Evolutionary conservation across 148 eudicot genomes (phyloP), one percentile per base, ranked within the genome.

Genomic region (Camellia granthamiana): DNA sequence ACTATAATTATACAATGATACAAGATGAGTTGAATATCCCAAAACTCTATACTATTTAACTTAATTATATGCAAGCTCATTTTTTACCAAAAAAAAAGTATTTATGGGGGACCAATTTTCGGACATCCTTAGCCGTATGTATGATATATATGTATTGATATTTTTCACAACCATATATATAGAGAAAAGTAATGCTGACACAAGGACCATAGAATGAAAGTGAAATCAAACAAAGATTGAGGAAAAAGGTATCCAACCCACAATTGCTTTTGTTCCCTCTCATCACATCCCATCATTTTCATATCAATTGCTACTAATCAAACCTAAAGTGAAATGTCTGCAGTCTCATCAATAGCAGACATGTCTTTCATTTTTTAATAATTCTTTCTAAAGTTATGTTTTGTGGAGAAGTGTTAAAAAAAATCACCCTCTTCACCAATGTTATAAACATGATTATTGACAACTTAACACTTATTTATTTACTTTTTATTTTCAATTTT

Each of bases 281-380:
- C 52, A 4, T 49, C 46, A 49, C 72, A 23, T 75, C 83, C 83
- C 83, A 81, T 81, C 83, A 81, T 81, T 77, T 76, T 81, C 80
- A 60, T 67, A 81, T 70, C 80, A 81, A 81, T 76, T 70, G 49
- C 70, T 61, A 18, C 80, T 49, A 77, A 60, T 76, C 65, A 81
- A 59, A 59, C 71, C 69, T 46, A 77, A 60, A 61, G 69, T 15
- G 15, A 58, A 55, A 74, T 74, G 6, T 1, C 38, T 6, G 76
- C 51, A 15, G 23, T n/a, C 64, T 43, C 77, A 74, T 43, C 61
- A 52, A 9, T 38, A 73, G 15, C 46, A 73, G 55, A 13, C 43
- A 21, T 1, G 10, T n/a, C 38, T 7, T 5, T 3, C 47, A 70
- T 4, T 44, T 47, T 21, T 72, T 21, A 30, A 23, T 54, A 14